These are phyloP conservation scores for Wallacemonas sp. DNA, from an alignment of 208 protist genomes.

Conservation along the genomic window DNA sequence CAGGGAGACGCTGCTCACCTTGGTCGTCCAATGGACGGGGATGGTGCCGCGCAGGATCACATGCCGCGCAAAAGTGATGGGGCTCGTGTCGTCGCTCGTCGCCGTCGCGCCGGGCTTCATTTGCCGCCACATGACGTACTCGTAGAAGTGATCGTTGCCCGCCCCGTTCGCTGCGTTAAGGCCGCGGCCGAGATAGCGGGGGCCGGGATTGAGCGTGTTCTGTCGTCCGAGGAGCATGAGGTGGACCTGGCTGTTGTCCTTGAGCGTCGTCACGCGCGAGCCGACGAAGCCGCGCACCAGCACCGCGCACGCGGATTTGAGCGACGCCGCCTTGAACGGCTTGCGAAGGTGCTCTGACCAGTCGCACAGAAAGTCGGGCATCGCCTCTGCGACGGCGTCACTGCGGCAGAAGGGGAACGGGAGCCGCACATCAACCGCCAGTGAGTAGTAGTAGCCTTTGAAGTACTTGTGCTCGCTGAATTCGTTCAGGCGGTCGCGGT, in stretches of 20 bases:
- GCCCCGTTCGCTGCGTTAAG: conserved; percentile 71
- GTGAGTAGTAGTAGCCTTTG: conserved; percentile 86
- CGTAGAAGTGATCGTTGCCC: conserved; percentile 90
- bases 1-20: conserved; percentile 56
- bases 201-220: conserved; percentile 81
- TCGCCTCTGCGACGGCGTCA: conserved; percentile 11
- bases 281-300: conserved; percentile 77
- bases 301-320: conserved; percentile 50
- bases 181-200: conserved; percentile 78
- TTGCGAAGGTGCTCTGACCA: conserved; percentile 72
- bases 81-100: conserved; percentile 19
- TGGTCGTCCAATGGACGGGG: conserved; percentile 84
- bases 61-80: conserved; percentile 65
- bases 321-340: conserved; percentile 40
- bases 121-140: conserved; percentile 80
- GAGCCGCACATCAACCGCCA: conserved; percentile 64
- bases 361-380: conserved; percentile 66
- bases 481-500: conserved; percentile 62
- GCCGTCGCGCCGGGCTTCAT: conserved; percentile 3
- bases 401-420: conserved; percentile 73
- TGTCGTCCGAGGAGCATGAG: conserved; percentile 71
- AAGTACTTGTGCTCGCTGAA: conserved; percentile 69
- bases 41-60: conserved; percentile 81
- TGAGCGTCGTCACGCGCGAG: conserved; percentile 42
- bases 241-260: conserved; percentile 55